Evolutionary conservation across 2,329 filamentous ascomycete species (phyloP).

Genomic region (Colletotrichum phormii): DNA sequence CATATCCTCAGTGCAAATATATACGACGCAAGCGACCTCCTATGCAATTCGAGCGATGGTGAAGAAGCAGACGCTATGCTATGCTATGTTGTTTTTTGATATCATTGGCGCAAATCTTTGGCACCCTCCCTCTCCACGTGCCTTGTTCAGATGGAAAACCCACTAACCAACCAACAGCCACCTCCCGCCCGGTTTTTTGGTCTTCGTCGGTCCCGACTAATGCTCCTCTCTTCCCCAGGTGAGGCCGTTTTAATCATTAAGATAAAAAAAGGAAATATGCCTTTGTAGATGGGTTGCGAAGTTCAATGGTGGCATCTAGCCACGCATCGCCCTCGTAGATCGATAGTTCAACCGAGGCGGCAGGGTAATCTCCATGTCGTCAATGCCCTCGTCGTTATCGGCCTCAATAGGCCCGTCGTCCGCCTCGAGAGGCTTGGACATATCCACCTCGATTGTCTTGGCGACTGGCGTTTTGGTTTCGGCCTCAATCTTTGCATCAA

Average conservation of each 20-base stretch:
- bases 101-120: conserved; percentile 1
- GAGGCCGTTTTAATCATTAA: conserved; percentile 35
- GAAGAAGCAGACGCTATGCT: conserved; percentile 36
- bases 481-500: conserved; percentile 43
- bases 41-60: conserved; percentile 24
- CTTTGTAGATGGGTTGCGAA: background rate
- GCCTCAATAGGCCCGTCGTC: conserved; percentile 37
- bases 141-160: background rate
- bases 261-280: background rate
- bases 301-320: background rate
- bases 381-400: conserved; percentile 54
- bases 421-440: conserved; percentile 32
- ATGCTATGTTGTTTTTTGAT: conserved; percentile 28
- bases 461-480: conserved; percentile 32
- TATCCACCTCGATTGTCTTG: conserved; percentile 24
- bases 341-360: conserved; percentile 55
- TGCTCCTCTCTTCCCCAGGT: conserved; percentile 1
- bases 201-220: background rate
- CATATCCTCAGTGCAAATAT: background rate
- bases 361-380: conserved; percentile 47
- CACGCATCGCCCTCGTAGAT: conserved; percentile 54
- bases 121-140: background rate
- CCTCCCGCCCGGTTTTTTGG: conserved; percentile 14
- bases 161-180: background rate
- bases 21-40: conserved; percentile 3